These are phyloP conservation scores for Bocquillonia castaneifolia DNA, from an alignment of 441 rosid genomes.

Conservation along the genomic window DNA sequence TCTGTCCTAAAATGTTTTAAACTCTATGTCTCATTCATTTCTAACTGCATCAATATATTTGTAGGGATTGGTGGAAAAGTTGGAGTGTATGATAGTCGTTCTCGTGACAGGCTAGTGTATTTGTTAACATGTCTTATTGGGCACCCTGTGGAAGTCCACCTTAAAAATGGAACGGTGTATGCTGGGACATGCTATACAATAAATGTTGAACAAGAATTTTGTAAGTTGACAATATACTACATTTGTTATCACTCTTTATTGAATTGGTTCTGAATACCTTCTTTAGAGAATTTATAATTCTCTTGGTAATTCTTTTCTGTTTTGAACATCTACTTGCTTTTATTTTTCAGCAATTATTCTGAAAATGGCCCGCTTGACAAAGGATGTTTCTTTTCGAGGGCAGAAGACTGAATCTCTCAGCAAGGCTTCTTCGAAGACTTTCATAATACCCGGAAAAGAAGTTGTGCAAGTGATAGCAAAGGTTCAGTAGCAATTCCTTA, in stretches of 20 bases:
- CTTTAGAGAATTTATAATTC: background rate
- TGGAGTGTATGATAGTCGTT: constrained; percentile 47
- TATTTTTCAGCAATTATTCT: constrained; percentile 65
- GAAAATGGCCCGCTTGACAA: constrained; percentile 79
- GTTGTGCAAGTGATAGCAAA: constrained; percentile 89
- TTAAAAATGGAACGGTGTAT: constrained; percentile 77
- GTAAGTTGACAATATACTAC: constrained; percentile 33
- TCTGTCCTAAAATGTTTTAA: constrained; percentile 15
- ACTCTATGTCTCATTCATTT: background rate
- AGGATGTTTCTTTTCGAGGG: constrained; percentile 55
- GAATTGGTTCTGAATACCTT: background rate
- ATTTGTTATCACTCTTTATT: constrained; percentile 5
- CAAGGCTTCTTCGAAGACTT: constrained; percentile 65
- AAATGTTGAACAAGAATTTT: constrained; percentile 71
- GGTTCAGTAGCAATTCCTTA: constrained; percentile 41
- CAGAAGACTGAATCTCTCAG: constrained; percentile 56
- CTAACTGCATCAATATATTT: constrained; percentile 32
- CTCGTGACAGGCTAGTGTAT: constrained; percentile 67
- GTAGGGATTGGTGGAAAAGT: constrained; percentile 36
- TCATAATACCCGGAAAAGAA: constrained; percentile 73
- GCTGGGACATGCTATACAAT: constrained; percentile 78
- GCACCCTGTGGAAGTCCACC: constrained; percentile 79
- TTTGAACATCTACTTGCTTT: constrained; percentile 18
- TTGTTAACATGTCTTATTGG: constrained; percentile 65
- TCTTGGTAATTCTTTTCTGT: constrained; percentile 11